phyloP scores from a whole-genome alignment of 768 basidiomycete species.

The Phylloporus rhodoxanthus region DNA sequence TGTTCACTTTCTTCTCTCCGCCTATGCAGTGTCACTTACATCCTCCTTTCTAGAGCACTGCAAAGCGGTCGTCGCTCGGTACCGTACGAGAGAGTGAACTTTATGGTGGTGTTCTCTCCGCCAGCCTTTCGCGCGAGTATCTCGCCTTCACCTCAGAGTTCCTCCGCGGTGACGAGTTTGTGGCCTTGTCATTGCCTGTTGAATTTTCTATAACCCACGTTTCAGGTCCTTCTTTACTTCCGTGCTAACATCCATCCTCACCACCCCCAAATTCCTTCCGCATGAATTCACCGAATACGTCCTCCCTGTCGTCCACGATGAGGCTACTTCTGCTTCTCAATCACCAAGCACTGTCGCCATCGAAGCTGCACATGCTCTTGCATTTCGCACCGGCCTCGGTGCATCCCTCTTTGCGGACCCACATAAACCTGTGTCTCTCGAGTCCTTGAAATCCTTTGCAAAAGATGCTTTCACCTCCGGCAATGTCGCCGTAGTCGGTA shows the following conservation, averaged over 20 bases:
- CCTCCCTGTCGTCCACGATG: constrained; percentile 61
- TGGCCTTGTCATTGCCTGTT: constrained; percentile 21
- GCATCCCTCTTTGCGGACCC: constrained; percentile 81
- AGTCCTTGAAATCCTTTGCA: constrained; percentile 72
- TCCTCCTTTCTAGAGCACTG: constrained; percentile 58
- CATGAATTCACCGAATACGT: constrained; percentile 77
- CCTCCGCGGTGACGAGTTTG: constrained; percentile 92
- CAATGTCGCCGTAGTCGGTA: constrained; percentile 83
- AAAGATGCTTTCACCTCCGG: constrained; percentile 64
- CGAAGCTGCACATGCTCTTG: constrained; percentile 82
- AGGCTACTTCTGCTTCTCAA: constrained; percentile 53
- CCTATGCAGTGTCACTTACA: too few species aligned
- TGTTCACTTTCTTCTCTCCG: constrained; percentile 16
- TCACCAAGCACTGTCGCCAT: constrained; percentile 67
- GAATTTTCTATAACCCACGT: not conserved
- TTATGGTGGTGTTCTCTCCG: constrained; percentile 85
- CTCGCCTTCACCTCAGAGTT: constrained; percentile 93
- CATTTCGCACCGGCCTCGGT: constrained; percentile 94
- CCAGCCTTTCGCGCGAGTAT: constrained; percentile 82
- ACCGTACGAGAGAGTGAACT: constrained; percentile 91
- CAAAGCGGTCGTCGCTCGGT: constrained; percentile 79
- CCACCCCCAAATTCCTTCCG: constrained; percentile 74
- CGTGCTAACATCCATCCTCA: constrained; percentile 77
- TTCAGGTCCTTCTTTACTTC: constrained; percentile 83
- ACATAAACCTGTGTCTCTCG: constrained; percentile 54